Evolutionary conservation across 2,329 filamentous ascomycete genomes (phyloP).

Genomic region (Phialophora expanda): DNA sequence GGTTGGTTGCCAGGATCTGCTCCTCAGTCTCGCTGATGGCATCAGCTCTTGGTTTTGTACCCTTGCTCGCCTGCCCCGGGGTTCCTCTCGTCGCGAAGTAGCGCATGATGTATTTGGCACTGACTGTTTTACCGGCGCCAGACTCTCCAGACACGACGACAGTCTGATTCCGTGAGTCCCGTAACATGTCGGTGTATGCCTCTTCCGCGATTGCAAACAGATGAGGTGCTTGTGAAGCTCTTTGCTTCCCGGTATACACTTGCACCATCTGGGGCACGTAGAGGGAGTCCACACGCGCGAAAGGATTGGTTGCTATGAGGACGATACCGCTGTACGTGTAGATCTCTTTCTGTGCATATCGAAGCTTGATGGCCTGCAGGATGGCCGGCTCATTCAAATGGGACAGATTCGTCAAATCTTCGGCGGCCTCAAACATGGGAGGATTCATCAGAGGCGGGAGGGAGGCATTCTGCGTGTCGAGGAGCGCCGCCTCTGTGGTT

Average conservation of each 20-base stretch:
- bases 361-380: conserved; percentile 93
- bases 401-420: conserved; percentile 95
- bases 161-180: conserved; percentile 94
- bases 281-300: conserved; percentile 94
- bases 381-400: conserved; percentile 99
- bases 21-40: conserved; percentile 98
- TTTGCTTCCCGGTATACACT: conserved; percentile 95
- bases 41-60: conserved; percentile 72
- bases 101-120: conserved; percentile 99
- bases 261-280: conserved; percentile 99
- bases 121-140: conserved; percentile 97
- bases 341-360: conserved; percentile 98
- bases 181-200: conserved; percentile 97
- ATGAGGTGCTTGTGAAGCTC: conserved; percentile 95
- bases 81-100: conserved; percentile 98
- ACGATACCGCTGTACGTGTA: conserved; percentile 99
- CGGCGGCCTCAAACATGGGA: conserved; percentile 95
- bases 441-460: conserved; percentile 97
- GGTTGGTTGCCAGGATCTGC: conserved; percentile 96
- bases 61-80: conserved; percentile 80
- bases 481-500: conserved; percentile 75
- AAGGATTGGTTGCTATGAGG: conserved; percentile 96
- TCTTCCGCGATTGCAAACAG: conserved; percentile 98
- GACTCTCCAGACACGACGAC: conserved; percentile 99
- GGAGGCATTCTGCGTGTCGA: conserved; percentile 71